Evolutionary conservation across 2,329 filamentous ascomycete species (phyloP), one percentile per base, ranked within the genome.

Genomic region (Exutisphaerella laricina): DNA sequence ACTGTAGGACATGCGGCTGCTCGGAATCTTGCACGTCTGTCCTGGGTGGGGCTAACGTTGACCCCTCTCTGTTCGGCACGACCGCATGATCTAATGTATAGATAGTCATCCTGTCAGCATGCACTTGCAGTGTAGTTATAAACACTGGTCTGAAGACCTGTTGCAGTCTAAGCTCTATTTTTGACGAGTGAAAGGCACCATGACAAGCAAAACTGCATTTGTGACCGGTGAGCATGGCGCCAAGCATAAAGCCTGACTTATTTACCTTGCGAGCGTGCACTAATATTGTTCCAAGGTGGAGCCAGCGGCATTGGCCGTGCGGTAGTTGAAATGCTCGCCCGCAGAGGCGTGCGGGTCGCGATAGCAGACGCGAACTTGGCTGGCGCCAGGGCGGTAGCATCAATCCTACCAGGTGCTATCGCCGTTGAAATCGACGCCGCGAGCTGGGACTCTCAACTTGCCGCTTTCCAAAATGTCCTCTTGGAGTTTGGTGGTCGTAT

Each of bases 301-400:
- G 55, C 56, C 18, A 55, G 58, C 37, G 65, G 65, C 42, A 66
- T 67, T 18, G 64, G 60, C 9, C 57, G 46, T 9, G 62, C 63
- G 6, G 53, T 66, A 4, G 49, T 57, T 12, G 37, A 54, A 8
- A 58, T 58, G 43, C 60, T 66, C 22, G 51, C 59, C 9, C 40
- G 39, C 3, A 50, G 54, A 46, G 55, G 70, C 9, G 70, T 75
- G 47, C 66, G 70, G 28, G 71, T 79, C 25, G 71, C 70, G 43
- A 72, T 74, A 2, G 65, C 75, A 21, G 66, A 69, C 44, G 48
- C 50, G 22, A 57, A 66, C 45, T 42, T 59, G n/a, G 7, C 45
- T 16, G 51, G 47, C 6, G 57, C 61, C 6, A 22, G 60, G 43
- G 14, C 50, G n/a, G 46, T 62, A 4, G 59, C 57, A n/a, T 25